phyloP scores from a whole-genome alignment of 352 stramenopile genomes.

The Thraustochytrium sp. region DNA sequence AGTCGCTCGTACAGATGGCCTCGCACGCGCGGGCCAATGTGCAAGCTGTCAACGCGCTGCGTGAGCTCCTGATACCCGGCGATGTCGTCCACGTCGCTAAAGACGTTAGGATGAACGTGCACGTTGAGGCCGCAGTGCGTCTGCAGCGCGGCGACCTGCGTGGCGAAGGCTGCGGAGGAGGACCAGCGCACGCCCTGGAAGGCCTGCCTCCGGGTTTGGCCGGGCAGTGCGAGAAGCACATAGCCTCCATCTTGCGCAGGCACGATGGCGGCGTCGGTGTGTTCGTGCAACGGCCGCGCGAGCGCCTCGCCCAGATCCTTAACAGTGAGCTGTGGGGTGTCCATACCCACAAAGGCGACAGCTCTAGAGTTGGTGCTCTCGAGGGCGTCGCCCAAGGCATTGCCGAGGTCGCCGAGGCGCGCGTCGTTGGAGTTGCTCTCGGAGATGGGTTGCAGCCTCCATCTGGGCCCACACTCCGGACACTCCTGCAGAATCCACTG shows the following conservation, averaged over 20 bases:
- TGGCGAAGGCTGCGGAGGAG: neutral
- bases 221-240: neutral
- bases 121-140: neutral
- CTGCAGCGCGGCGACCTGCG: neutral
- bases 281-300: neutral
- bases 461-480: neutral
- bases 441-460: neutral
- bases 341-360: conserved; percentile 1
- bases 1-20: too few relatives aligned
- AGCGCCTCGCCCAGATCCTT: neutral
- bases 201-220: neutral
- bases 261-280: neutral
- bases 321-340: neutral
- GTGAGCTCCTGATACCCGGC: too few relatives aligned
- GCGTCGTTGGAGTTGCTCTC: neutral
- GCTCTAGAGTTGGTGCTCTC: neutral
- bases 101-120: neutral
- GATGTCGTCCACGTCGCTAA: neutral
- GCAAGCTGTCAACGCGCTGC: too few relatives aligned
- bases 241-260: neutral
- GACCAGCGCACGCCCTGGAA: neutral
- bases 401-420: neutral
- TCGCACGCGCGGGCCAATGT: too few relatives aligned
- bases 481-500: neutral
- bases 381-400: neutral